Evolutionary conservation across 208 protist genomes (phyloP).

Genomic region (Plasmodiophora brassicae): DNA sequence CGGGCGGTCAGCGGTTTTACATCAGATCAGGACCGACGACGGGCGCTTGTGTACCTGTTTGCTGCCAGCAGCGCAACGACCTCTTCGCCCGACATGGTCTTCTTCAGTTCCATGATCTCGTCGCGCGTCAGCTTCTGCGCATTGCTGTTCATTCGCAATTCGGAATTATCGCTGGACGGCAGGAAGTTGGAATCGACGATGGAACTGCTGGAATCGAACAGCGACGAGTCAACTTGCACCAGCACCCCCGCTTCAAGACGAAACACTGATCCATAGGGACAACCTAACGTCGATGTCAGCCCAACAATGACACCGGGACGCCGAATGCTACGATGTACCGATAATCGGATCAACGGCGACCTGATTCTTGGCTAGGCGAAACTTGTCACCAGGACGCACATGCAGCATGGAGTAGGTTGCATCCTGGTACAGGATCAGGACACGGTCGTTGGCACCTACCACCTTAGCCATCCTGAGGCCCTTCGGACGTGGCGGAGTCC

Average conservation of each 20-base stretch:
- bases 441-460: too few relatives aligned
- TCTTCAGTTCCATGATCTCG: background rate
- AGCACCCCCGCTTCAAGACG: background rate
- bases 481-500: too few relatives aligned
- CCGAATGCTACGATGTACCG: background rate
- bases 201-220: background rate
- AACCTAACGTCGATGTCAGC: background rate
- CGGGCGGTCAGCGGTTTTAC: background rate
- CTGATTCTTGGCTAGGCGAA: background rate
- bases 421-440: background rate
- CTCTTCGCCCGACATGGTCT: background rate
- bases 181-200: background rate
- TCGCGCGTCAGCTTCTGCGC: background rate
- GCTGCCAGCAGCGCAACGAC: background rate
- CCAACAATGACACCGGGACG: background rate
- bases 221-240: background rate
- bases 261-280: background rate
- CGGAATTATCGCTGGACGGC: background rate
- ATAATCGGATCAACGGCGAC: conserved; percentile 12
- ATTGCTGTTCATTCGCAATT: background rate
- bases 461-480: too few relatives aligned
- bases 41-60: background rate
- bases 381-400: background rate
- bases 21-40: background rate
- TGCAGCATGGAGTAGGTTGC: background rate